phyloP scores from a whole-genome alignment of 768 basidiomycete genomes.

The Goffeauzyma gilvescens region DNA sequence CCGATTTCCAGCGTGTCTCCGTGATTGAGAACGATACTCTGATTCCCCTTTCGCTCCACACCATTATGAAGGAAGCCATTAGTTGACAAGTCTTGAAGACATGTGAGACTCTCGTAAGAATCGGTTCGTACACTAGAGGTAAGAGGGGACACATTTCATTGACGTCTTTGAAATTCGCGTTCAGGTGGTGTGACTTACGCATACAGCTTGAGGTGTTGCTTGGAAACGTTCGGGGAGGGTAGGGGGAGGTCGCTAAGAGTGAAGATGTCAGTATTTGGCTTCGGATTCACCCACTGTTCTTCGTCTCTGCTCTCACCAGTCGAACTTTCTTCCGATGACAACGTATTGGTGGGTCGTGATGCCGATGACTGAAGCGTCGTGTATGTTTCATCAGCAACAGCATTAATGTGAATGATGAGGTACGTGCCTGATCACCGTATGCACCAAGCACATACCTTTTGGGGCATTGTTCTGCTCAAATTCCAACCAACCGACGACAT shows the following conservation, averaged over 20 bases:
- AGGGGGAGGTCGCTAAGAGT: neutral
- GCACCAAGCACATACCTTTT: too few relatives aligned
- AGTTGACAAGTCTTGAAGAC: neutral
- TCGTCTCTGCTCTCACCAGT: too few relatives aligned
- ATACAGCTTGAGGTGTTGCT: neutral
- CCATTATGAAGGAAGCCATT: neutral
- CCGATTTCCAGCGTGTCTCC: too few relatives aligned
- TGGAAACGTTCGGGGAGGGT: neutral
- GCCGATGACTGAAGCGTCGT: neutral
- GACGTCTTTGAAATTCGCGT: too few relatives aligned
- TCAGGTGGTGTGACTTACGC: neutral
- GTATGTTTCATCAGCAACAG: too few relatives aligned
- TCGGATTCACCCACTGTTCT: too few relatives aligned
- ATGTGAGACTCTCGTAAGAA: neutral
- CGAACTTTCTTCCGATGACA: neutral
- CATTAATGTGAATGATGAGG: too few relatives aligned
- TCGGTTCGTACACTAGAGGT: neutral
- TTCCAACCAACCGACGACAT: too few relatives aligned
- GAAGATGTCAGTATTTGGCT: neutral
- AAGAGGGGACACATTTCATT: neutral
- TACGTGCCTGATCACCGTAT: too few relatives aligned
- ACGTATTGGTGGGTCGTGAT: neutral
- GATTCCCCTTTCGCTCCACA: neutral
- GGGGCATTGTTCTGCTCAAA: too few relatives aligned
- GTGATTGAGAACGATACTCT: neutral